These are phyloP conservation scores for Bacidia gigantensis DNA, from an alignment of 495 filamentous ascomycete species.

Conservation along the genomic window DNA sequence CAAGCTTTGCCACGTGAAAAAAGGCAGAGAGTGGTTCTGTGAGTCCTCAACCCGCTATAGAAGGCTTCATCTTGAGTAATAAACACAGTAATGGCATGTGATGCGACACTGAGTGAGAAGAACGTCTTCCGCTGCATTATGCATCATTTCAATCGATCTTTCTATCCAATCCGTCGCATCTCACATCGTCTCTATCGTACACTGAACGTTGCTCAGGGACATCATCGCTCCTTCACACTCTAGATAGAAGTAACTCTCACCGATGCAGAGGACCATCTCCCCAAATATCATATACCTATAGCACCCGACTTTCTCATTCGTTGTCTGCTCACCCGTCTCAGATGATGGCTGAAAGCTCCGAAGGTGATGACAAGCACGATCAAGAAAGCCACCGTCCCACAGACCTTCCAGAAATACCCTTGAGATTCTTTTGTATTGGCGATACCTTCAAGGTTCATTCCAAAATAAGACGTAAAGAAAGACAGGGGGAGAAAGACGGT, in stretches of 20 bases:
- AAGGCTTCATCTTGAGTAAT: too few species aligned
- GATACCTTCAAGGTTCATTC: constrained; percentile 26
- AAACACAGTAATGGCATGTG: too few species aligned
- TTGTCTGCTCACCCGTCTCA: constrained; percentile 8
- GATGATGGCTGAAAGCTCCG: constrained; percentile 11
- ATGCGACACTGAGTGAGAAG: too few species aligned
- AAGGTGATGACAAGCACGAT: constrained; percentile 17
- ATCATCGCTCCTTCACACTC: too few species aligned
- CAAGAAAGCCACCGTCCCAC: constrained; percentile 16
- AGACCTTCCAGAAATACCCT: constrained; percentile 22
- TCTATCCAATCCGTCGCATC: too few species aligned
- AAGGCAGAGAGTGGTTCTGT: too few species aligned
- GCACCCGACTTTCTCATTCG: background rate
- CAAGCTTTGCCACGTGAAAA: too few species aligned
- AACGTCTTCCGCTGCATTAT: too few species aligned
- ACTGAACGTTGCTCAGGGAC: too few species aligned
- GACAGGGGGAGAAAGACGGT: constrained; percentile 23
- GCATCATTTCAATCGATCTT: too few species aligned
- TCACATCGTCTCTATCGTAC: too few species aligned
- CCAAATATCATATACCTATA: background rate
- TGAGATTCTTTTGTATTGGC: constrained; percentile 13
- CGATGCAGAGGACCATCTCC: background rate
- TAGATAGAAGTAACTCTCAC: background rate
- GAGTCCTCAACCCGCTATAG: too few species aligned
- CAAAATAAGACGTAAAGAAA: constrained; percentile 24